Conservation (phyloP, 2,329 filamentous ascomycete genomes). For the Diaporthe longicolla region DNA sequence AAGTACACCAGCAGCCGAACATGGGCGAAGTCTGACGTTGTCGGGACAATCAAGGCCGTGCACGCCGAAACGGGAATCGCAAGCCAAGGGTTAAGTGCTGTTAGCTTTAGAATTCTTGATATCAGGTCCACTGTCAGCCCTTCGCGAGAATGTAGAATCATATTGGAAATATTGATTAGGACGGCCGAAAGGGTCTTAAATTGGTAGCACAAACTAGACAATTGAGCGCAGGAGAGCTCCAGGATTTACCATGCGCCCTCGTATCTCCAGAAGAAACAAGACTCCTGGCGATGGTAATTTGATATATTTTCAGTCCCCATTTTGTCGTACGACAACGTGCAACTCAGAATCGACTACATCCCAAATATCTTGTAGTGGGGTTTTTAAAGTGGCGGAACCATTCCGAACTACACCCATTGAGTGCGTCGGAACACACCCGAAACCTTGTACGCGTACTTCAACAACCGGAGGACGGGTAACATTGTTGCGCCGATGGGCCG, state of each 20-base stretch:
- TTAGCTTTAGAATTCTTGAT: not conserved
- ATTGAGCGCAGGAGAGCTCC: not conserved
- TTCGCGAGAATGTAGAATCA: not conserved
- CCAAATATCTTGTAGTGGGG: not conserved
- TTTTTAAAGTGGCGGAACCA: not conserved
- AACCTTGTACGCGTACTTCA: not conserved
- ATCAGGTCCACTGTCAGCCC: not conserved
- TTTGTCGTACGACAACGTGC: not conserved
- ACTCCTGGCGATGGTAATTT: not conserved
- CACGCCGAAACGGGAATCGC: not conserved
- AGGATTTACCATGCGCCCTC: not conserved
- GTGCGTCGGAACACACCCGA: slow-evolving; percentile 4
- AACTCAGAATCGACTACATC: not conserved
- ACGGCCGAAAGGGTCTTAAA: not conserved
- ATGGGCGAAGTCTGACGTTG: not conserved
- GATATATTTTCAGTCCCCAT: not conserved
- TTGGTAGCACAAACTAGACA: not conserved
- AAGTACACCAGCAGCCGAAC: not conserved
- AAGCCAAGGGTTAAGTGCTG: not conserved
- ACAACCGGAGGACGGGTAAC: not conserved
- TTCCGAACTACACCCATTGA: not conserved
- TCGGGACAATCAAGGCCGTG: not conserved
- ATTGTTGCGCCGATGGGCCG: not conserved
- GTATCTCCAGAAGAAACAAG: not conserved
- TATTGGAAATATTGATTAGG: not conserved